Evolutionary conservation across 129 eudicot genomes (phyloP), one percentile per base, ranked within the genome.

Genomic region (Artemisia annua): DNA sequence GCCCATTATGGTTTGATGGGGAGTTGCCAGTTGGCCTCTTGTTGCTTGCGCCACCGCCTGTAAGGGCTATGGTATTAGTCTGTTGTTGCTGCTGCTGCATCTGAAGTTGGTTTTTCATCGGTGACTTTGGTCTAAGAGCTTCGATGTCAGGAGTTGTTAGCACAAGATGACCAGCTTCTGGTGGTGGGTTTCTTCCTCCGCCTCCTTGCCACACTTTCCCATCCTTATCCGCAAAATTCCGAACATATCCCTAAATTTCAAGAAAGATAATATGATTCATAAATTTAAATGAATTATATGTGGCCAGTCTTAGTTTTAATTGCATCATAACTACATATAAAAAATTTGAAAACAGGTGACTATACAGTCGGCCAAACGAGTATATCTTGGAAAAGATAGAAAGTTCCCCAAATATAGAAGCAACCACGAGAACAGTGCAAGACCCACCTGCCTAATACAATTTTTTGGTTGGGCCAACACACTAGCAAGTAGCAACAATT

Each of bases 21-120:
- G 93, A 85, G 78, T 84, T 87, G 8, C 84, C 95, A 1, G 79
- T 71, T 49, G 89, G 80, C 60, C 89, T 74, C 80, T 80, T 88
- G 85, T 69, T 86, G 66, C 63, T 73, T 1, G 88, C 54, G 53
- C 73, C 85, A 44, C 83, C 81, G 6, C 87, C 79, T 20, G 97
- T 94, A 11, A 90, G 80, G 44, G 98, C 77, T 7, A 90, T 88
- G 26, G 96, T 46, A 46, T 81, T 83, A 0, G 97, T 84, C 32
- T 70, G 80, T 24, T 72, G 77, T 2, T 59, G 54, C 49, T 75
- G 79, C 48, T 75, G 80, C 75, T 87, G 95, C 77, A 89, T 67
- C 60, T 89, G 96, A 63, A 83, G 96, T 61, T 94, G 99, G 83
- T 94, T 94, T 77, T 94, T 94, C 99, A 94, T 94, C 0, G 99